phyloP scores from a whole-genome alignment of 192 early-diverging fungal species.

The Dissophora globulifera region DNA sequence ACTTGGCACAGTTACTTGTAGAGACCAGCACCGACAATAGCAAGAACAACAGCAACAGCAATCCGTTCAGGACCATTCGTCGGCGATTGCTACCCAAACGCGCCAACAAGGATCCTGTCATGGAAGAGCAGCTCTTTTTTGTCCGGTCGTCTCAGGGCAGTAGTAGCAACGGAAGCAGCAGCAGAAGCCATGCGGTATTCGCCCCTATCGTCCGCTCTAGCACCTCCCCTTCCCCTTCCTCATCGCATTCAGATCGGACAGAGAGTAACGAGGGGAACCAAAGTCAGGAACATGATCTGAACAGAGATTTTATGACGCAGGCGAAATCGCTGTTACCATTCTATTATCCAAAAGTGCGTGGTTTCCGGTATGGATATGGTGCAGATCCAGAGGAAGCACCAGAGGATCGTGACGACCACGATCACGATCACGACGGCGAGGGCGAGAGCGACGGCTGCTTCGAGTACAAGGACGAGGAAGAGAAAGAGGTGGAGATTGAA shows the following conservation, averaged over 20 bases:
- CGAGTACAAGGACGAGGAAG: not conserved
- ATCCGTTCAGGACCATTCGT: slow-evolving; percentile 32
- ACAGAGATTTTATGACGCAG: slow-evolving; percentile 11
- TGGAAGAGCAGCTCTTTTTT: slow-evolving; percentile 58
- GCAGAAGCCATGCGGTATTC: slow-evolving; percentile 13
- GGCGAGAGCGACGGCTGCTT: not conserved
- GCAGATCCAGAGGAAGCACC: slow-evolving; percentile 23
- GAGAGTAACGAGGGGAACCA: too few species aligned
- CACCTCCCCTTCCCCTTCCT: too few species aligned
- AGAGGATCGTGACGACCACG: slow-evolving; percentile 13
- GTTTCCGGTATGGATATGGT: slow-evolving; percentile 40
- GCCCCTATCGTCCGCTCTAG: slow-evolving; percentile 19
- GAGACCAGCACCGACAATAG: too few species aligned
- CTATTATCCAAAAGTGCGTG: slow-evolving; percentile 62
- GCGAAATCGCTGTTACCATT: slow-evolving; percentile 45
- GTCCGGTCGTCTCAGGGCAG: slow-evolving; percentile 2
- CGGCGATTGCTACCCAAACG: slow-evolving; percentile 60
- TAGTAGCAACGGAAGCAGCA: too few species aligned
- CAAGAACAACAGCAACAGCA: too few species aligned
- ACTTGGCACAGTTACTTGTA: slow-evolving; percentile 19
- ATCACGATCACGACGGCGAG: not conserved
- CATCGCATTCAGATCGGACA: too few species aligned
- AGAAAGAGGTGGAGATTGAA: too few species aligned
- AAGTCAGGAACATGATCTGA: slow-evolving; percentile 2
- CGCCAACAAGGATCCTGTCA: slow-evolving; percentile 54